A percentile compares a stretch with the other conserved stretches of the same genome.
These are phyloP conservation scores for Pseudognaphalium luteoalbum DNA, from an alignment of 129 eudicot species.

Conservation along the genomic window DNA sequence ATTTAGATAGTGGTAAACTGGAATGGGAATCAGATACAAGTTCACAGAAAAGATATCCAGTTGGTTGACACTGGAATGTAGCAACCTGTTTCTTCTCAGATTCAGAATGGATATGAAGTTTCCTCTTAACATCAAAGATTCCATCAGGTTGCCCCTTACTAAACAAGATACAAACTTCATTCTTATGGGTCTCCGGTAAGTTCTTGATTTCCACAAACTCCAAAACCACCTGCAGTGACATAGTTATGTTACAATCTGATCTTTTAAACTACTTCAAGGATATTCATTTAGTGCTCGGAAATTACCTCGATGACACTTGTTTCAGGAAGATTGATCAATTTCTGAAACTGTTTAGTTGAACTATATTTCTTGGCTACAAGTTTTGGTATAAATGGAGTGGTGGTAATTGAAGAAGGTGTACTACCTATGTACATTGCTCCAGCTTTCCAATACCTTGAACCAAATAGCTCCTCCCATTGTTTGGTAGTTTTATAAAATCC, in stretches of 20 bases:
- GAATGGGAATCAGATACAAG: conserved; percentile 46
- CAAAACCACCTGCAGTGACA: conserved; percentile 61
- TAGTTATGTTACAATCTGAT: background rate
- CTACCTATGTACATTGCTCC: conserved; percentile 90
- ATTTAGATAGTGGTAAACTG: conserved; percentile 28
- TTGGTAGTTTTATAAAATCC: conserved; percentile 87
- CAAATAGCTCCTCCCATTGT: conserved; percentile 77
- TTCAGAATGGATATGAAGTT: conserved; percentile 63
- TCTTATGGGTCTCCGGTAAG: conserved; percentile 58
- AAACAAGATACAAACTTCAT: conserved; percentile 50
- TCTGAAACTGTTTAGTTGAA: conserved; percentile 29
- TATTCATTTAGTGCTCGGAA: background rate
- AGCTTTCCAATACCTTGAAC: conserved; percentile 87
- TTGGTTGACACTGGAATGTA: conserved; percentile 66
- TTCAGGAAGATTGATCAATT: conserved; percentile 45
- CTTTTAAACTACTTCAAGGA: background rate
- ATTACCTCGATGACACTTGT: conserved; percentile 59
- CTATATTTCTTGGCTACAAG: conserved; percentile 29
- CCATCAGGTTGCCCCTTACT: conserved; percentile 69
- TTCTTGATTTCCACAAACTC: conserved; percentile 74
- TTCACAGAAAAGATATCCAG: conserved; percentile 60
- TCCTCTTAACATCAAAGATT: conserved; percentile 67
- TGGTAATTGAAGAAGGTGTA: conserved; percentile 63
- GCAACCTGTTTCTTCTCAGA: conserved; percentile 81
- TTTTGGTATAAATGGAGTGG: conserved; percentile 46